Evolutionary conservation across 169 alveolate species (phyloP).

Genomic region (Plasmodium adleri): DNA sequence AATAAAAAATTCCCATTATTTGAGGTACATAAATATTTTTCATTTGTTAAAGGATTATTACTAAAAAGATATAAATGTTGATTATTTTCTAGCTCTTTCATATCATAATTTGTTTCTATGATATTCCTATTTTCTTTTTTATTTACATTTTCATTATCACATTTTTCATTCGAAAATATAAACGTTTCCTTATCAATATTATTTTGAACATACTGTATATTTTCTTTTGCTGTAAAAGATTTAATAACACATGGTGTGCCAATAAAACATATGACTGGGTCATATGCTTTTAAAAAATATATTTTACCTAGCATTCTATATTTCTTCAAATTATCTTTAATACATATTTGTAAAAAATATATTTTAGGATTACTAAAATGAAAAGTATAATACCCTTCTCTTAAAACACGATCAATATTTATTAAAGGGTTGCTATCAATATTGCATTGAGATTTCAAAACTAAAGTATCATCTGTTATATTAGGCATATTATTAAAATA

Average conservation of each 20-base stretch:
- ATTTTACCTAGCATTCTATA: slow-evolving; percentile 35
- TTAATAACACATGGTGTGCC: slow-evolving; percentile 39
- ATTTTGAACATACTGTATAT: slow-evolving; percentile 11
- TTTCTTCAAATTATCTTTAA: slow-evolving; percentile 13
- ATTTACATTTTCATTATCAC: slow-evolving; percentile 6
- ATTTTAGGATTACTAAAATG: slow-evolving; percentile 20
- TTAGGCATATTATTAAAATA: slow-evolving; percentile 16
- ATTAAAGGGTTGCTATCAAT: slow-evolving; percentile 5
- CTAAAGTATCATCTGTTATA: slow-evolving; percentile 31
- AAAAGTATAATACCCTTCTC: slow-evolving; percentile 32
- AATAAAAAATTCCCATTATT: slow-evolving; percentile 2
- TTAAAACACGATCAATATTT: slow-evolving; percentile 15
- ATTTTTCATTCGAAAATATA: slow-evolving; percentile 19
- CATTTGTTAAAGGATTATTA: slow-evolving; percentile 27
- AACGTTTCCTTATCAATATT: slow-evolving; percentile 29
- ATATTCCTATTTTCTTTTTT: neutral
- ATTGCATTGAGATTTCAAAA: slow-evolving; percentile 36
- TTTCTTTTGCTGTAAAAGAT: slow-evolving; percentile 6
- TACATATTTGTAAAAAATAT: slow-evolving; percentile 33
- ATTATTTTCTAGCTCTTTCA: slow-evolving; percentile 14
- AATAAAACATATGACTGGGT: slow-evolving; percentile 45
- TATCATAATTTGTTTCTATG: neutral
- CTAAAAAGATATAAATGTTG: slow-evolving; percentile 41
- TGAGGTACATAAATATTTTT: slow-evolving; percentile 35
- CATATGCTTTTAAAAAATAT: slow-evolving; percentile 26